Percentiles rank a stretch among this genome's conserved stretches.
These are phyloP conservation scores for Ramaria sp. DNA, from an alignment of 768 basidiomycete genomes.

Conservation along the genomic window DNA sequence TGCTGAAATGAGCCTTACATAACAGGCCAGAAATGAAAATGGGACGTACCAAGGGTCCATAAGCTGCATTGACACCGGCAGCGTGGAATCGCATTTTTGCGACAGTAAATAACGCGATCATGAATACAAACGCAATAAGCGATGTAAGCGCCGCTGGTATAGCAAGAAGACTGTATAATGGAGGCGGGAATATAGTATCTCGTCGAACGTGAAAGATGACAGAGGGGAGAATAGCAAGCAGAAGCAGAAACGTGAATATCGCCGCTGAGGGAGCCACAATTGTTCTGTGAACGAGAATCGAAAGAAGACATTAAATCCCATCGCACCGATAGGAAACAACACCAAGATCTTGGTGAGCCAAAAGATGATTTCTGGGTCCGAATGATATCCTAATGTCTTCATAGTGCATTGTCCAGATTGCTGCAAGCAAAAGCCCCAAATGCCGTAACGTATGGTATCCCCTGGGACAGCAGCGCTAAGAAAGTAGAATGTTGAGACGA, in stretches of 20 bases:
- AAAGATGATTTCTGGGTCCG: conserved; percentile 13
- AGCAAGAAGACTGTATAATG: conserved; percentile 13
- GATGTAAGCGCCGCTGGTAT: conserved; percentile 14
- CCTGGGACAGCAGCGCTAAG: conserved; percentile 11
- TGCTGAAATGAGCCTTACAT: neutral
- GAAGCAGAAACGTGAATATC: conserved; percentile 11
- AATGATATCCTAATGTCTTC: conserved; percentile 14
- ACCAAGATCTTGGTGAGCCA: conserved; percentile 14
- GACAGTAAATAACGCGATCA: conserved; percentile 13
- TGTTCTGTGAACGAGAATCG: too few relatives aligned
- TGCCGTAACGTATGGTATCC: conserved; percentile 14
- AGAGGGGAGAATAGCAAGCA: conserved; percentile 12
- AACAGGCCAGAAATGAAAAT: neutral
- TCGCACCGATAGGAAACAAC: conserved; percentile 16
- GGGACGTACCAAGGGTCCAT: conserved; percentile 9
- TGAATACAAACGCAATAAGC: conserved; percentile 12
- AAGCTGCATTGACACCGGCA: conserved; percentile 10
- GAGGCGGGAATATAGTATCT: conserved; percentile 13
- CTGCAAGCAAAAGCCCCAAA: conserved; percentile 18
- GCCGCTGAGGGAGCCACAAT: conserved; percentile 12
- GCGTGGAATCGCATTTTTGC: conserved; percentile 13
- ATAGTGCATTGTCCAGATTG: conserved; percentile 9
- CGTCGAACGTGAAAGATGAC: conserved; percentile 6
- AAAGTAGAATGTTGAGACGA: conserved; percentile 16
- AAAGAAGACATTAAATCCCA: too few relatives aligned